A percentile compares a stretch with the other conserved stretches of the same genome.
Conservation (phyloP, 2,329 filamentous ascomycete genomes). For the Sordariomycetes sp. region DNA sequence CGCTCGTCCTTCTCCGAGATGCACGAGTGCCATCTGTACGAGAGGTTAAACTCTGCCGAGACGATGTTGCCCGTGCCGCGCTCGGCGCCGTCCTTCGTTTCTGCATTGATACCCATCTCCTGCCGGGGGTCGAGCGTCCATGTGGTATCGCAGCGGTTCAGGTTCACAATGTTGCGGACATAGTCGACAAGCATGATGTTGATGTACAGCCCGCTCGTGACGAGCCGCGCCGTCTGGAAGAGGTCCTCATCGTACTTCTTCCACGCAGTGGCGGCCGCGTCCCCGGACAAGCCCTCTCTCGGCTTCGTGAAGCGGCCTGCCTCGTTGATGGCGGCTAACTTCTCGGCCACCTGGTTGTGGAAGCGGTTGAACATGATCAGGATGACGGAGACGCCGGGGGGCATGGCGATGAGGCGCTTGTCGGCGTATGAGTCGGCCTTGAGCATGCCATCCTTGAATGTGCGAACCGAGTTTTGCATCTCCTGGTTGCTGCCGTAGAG, state of each 20-base stretch:
- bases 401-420: constrained; percentile 55
- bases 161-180: constrained; percentile 61
- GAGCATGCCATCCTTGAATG: constrained; percentile 56
- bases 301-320: constrained; percentile 64
- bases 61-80: constrained; percentile 70
- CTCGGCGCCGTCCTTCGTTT: constrained; percentile 44
- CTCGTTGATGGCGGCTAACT: constrained; percentile 79
- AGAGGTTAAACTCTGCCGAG: constrained; percentile 79
- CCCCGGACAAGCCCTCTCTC: constrained; percentile 27
- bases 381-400: constrained; percentile 57
- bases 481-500: constrained; percentile 57
- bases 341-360: constrained; percentile 74
- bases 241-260: constrained; percentile 63
- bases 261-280: constrained; percentile 38
- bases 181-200: constrained; percentile 71
- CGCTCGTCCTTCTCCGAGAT: constrained; percentile 63
- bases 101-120: constrained; percentile 44
- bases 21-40: constrained; percentile 78
- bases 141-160: constrained; percentile 45
- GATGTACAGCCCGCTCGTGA: constrained; percentile 63
- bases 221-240: constrained; percentile 66
- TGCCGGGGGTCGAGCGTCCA: constrained; percentile 72
- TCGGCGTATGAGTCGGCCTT: constrained; percentile 64
- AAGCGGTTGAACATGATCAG: constrained; percentile 73
- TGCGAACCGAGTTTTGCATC: constrained; percentile 54